Evolutionary conservation across 2,329 filamentous ascomycete species (phyloP).

Genomic region (Cladosporium sp.): DNA sequence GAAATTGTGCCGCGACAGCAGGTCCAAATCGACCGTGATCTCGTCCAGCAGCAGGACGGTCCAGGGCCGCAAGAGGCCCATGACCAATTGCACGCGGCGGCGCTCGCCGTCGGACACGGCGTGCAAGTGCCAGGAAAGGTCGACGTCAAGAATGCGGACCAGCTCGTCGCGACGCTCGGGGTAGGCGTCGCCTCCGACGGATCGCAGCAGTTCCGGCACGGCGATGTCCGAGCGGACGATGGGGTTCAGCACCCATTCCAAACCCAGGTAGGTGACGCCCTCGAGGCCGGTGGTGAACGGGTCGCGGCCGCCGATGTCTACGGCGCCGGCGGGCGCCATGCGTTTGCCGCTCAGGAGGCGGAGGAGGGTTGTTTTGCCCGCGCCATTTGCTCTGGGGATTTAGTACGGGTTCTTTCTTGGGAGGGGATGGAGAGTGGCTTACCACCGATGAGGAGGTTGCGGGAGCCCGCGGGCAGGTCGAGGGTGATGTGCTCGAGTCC

Average conservation of each 20-base stretch:
- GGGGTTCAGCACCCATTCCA: conserved; percentile 97
- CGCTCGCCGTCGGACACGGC: conserved; percentile 91
- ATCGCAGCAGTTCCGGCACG: conserved; percentile 76
- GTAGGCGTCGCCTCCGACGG: conserved; percentile 81
- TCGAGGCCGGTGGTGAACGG: conserved; percentile 87
- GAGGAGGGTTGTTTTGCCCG: conserved; percentile 93
- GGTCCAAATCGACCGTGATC: conserved; percentile 93
- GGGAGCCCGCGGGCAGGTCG: conserved; percentile 72
- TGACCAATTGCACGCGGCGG: conserved; percentile 86
- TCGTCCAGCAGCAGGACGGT: conserved; percentile 86
- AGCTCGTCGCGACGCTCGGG: conserved; percentile 80
- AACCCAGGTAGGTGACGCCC: conserved; percentile 92
- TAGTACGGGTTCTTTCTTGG: conserved; percentile 22
- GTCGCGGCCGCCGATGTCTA: conserved; percentile 76
- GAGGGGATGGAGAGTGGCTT: conserved; percentile 21
- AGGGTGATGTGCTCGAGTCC: conserved; percentile 72
- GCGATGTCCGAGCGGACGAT: conserved; percentile 95
- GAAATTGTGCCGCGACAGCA: conserved; percentile 80
- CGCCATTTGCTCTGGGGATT: conserved; percentile 68
- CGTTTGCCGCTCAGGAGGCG: conserved; percentile 93
- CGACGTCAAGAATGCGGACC: conserved; percentile 82
- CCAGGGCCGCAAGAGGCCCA: conserved; percentile 92
- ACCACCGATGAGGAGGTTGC: conserved; percentile 87
- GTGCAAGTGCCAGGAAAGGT: conserved; percentile 90
- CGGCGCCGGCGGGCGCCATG: conserved; percentile 70